Percentiles rank a stretch among this genome's conserved stretches.
Evolutionary conservation across 2,329 filamentous ascomycete genomes (phyloP).

Genomic region (Colletotrichum sp.): DNA sequence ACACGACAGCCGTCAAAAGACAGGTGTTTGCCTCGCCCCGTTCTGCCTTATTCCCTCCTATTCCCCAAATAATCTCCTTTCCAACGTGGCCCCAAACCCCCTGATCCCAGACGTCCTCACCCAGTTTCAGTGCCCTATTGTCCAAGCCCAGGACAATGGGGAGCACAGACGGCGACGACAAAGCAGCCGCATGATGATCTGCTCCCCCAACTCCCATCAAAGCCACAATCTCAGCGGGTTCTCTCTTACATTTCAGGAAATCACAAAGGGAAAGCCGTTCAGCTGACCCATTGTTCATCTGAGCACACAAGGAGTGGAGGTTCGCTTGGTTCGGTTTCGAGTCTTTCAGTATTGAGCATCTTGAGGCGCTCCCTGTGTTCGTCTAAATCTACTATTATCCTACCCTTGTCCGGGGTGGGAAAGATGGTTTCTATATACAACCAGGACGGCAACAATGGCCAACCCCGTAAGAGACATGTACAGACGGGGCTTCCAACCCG

Average conservation of each 20-base stretch:
- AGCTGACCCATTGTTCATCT: neutral
- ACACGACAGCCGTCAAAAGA: neutral
- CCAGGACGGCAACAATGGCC: neutral
- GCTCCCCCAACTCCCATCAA: neutral
- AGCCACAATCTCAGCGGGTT: neutral
- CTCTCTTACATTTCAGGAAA: neutral
- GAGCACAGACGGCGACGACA: neutral
- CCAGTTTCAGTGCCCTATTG: neutral
- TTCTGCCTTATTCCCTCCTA: neutral
- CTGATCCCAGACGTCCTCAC: neutral
- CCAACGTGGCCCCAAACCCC: neutral
- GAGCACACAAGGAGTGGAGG: neutral
- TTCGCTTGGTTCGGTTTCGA: neutral
- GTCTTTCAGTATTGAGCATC: neutral
- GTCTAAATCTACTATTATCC: neutral
- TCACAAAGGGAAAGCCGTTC: neutral
- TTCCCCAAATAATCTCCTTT: neutral
- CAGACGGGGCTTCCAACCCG: neutral
- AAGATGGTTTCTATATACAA: neutral
- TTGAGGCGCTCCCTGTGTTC: neutral
- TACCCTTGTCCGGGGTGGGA: neutral
- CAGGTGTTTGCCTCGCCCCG: neutral
- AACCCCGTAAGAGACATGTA: neutral
- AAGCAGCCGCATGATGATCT: neutral
- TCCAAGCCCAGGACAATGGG: neutral